Conservation (phyloP, 495 filamentous ascomycete species). For the Penicillium samsonianum region DNA sequence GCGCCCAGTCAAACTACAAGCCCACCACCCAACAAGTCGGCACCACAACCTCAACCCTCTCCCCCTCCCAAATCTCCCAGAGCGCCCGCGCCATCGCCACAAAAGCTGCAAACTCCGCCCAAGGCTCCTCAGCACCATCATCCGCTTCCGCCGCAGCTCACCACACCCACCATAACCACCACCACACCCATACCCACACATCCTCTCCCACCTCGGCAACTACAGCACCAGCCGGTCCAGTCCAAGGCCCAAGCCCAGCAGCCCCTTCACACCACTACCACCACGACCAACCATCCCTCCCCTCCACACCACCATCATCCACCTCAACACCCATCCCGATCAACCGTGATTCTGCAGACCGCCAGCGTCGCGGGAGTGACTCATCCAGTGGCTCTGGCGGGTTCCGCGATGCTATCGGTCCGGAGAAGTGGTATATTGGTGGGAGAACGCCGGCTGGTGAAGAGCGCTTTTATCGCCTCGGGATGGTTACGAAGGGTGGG, state of each 20-base stretch:
- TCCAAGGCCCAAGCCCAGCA: conserved; percentile 20
- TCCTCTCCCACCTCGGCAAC: conserved; percentile 23
- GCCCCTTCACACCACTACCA: conserved; percentile 18
- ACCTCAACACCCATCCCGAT: conserved; percentile 44
- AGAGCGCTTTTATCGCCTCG: conserved; percentile 79
- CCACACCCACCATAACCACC: conserved; percentile 9
- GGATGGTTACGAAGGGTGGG: conserved; percentile 57
- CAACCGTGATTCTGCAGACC: conserved; percentile 34
- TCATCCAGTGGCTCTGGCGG: conserved; percentile 75
- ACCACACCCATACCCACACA: conserved; percentile 17
- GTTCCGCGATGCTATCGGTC: conserved; percentile 73
- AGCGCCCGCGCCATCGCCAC: conserved; percentile 47
- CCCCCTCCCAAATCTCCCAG: conserved; percentile 40
- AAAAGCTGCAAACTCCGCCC: conserved; percentile 32
- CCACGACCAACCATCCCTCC: conserved; percentile 17
- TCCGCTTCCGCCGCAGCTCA: conserved; percentile 8
- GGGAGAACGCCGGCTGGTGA: conserved; percentile 82
- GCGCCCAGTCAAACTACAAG: conserved; percentile 58
- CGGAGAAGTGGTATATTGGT: conserved; percentile 88
- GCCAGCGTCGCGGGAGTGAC: conserved; percentile 62
- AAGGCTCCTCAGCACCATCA: conserved; percentile 14
- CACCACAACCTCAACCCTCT: conserved; percentile 29
- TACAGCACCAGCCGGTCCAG: conserved; percentile 25
- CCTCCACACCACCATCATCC: conserved; percentile 18
- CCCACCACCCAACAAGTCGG: conserved; percentile 34